A percentile compares a stretch with the other conserved stretches of the same genome.
Evolutionary conservation across 2,329 filamentous ascomycete species (phyloP).

Genomic region (Colletotrichum aenigma): DNA sequence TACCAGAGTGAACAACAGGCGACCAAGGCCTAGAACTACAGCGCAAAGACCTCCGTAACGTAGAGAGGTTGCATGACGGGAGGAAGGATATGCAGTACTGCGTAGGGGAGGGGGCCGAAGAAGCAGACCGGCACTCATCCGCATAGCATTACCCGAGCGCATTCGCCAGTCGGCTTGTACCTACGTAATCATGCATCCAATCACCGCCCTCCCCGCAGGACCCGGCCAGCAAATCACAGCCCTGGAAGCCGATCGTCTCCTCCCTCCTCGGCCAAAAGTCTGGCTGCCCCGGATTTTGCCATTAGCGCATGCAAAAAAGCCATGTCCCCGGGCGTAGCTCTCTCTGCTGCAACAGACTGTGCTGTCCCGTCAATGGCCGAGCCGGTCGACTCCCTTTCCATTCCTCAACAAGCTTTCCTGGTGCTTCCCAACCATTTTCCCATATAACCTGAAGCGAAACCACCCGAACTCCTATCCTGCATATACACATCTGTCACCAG

Average conservation of each 20-base stretch:
- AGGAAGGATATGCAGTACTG: not conserved
- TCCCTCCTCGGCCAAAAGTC: not conserved
- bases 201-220: constrained; percentile 5
- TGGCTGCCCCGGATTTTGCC: constrained; percentile 19
- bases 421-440: constrained; percentile 13
- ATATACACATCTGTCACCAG: not conserved
- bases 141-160: not conserved
- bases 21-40: constrained; percentile 1
- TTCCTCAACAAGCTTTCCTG: constrained; percentile 19
- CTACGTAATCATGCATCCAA: constrained; percentile 18
- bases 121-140: not conserved
- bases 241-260: not conserved
- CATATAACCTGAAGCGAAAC: constrained; percentile 16
- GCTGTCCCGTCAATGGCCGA: not conserved
- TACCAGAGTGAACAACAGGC: not conserved
- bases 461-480: constrained; percentile 12
- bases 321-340: not conserved
- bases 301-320: constrained; percentile 12
- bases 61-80: not conserved
- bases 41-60: not conserved
- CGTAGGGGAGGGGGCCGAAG: not conserved
- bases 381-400: not conserved
- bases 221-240: constrained; percentile 18
- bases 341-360: not conserved
- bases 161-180: not conserved